Evolutionary conservation across 2,329 filamentous ascomycete genomes (phyloP), one percentile per base, ranked within the genome.

Genomic region (Lecanosticta acicola): DNA sequence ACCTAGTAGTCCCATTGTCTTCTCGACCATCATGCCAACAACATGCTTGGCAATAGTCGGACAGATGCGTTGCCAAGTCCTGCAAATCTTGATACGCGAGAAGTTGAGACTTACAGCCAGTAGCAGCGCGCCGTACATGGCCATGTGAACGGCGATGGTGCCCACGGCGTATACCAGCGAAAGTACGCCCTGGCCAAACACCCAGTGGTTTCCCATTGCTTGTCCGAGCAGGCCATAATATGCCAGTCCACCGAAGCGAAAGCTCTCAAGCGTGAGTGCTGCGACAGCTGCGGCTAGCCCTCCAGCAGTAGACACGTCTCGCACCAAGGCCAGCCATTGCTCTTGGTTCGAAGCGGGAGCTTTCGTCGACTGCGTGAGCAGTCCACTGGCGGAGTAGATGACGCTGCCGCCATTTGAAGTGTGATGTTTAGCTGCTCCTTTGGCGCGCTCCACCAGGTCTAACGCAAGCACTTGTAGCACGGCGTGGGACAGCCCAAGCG

Each of bases 401-500:
- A 64, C 55, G 16, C 59, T 62, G 19, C 61, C 59, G 33, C 56
- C 54, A n/a, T 54, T 54, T 9, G 49, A 48, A 21, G 56, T 48
- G n/a, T 44, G 48, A 29, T 61, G 34, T 21, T 45, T 46, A 9
- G 55, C 50, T 34, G 39, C 51, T 36, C 16, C 43, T 9, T 41
- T 49, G 13, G 66, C 63, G n/a, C 57, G 52, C 41, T 71, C 67
- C 29, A 73, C 59, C 37, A 72, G 55, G 13, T 68, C 55, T n/a
- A 72, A 57, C 9, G 69, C 68, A 3, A 64, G 51, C 3, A 64
- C 69, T 14, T 62, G 59, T 39, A 71, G 66, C 9, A 72, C 56
- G 18, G 65, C 65, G 52, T 68, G 66, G 34, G 69, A 70, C 13
- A 72, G 48, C 3, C 69, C 70, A 5, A 73, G 62, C 3, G 66